Evolutionary conservation across 139 green algal species (phyloP).

Genomic region (Ettlia oleoabundans): DNA sequence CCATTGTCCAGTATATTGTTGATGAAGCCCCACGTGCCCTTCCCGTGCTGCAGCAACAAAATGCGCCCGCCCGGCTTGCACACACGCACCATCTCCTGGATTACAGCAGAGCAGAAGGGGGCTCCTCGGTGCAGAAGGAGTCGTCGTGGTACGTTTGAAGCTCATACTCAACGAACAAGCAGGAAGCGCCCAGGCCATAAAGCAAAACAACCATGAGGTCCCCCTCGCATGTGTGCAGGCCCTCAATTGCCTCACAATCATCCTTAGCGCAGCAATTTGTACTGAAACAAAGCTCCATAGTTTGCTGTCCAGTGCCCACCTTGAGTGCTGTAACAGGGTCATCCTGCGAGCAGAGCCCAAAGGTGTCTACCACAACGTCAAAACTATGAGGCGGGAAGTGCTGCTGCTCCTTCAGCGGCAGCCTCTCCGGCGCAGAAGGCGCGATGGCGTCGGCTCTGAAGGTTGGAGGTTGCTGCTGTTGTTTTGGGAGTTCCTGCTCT

Average conservation of each 20-base stretch:
- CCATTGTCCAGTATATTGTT: conserved; percentile 58
- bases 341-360: conserved; percentile 72
- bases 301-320: conserved; percentile 26
- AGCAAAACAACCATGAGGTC: neutral
- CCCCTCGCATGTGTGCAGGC: too few relatives aligned
- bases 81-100: conserved; percentile 53
- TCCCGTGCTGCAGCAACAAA: conserved; percentile 77
- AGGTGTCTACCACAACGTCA: conserved; percentile 83
- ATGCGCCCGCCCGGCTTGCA: conserved; percentile 65
- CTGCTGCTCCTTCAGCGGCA: conserved; percentile 10
- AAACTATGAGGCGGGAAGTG: conserved; percentile 60
- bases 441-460: too few relatives aligned
- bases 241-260: too few relatives aligned
- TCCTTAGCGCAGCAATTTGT: too few relatives aligned
- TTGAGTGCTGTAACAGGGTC: conserved; percentile 63
- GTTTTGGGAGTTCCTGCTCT: too few relatives aligned
- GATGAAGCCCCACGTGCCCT: conserved; percentile 48
- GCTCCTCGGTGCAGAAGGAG: neutral
- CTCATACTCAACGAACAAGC: too few relatives aligned
- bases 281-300: too few relatives aligned
- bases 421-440: conserved; percentile 12
- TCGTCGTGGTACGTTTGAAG: too few relatives aligned
- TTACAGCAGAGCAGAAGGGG: neutral
- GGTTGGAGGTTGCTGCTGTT: too few relatives aligned
- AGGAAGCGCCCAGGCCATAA: neutral